These are phyloP conservation scores for Rosa chinensis DNA, from an alignment of 306 rosid species.

Conservation along the genomic window DNA sequence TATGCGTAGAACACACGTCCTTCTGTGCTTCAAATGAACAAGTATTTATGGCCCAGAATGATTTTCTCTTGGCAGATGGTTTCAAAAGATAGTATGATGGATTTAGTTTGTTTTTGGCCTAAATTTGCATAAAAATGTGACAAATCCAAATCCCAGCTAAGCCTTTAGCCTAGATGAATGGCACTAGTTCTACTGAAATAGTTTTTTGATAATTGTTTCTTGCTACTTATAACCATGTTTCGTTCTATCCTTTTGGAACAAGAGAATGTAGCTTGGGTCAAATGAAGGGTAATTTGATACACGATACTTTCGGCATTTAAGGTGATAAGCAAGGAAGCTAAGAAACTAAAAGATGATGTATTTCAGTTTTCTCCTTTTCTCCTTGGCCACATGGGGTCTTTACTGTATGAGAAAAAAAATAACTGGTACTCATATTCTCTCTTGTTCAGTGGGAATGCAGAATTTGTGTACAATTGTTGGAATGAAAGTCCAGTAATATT, in stretches of 20 bases:
- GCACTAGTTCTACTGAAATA: too few species aligned
- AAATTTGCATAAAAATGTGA: too few species aligned
- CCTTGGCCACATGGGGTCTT: not conserved
- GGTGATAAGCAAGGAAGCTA: not conserved
- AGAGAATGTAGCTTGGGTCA: not conserved
- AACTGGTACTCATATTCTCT: too few species aligned
- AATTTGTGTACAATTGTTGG: too few species aligned
- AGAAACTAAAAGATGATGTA: not conserved
- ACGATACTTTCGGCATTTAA: not conserved
- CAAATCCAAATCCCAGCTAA: too few species aligned
- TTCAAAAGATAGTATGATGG: not conserved
- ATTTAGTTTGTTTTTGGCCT: not conserved
- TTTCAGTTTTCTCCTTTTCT: not conserved
- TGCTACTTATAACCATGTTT: slow-evolving; percentile 1
- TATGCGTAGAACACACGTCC: not conserved
- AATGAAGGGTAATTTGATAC: not conserved
- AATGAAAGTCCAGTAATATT: too few species aligned
- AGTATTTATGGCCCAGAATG: not conserved
- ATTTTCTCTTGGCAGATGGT: not conserved
- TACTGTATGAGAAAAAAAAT: too few species aligned
- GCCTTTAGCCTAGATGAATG: too few species aligned
- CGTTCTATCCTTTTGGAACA: not conserved
- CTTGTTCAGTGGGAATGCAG: too few species aligned
- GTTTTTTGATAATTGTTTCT: too few species aligned
- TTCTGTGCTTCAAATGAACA: not conserved